Conservation (phyloP, 2,329 filamentous ascomycete genomes). For the Mycosphaerella arachidis region DNA sequence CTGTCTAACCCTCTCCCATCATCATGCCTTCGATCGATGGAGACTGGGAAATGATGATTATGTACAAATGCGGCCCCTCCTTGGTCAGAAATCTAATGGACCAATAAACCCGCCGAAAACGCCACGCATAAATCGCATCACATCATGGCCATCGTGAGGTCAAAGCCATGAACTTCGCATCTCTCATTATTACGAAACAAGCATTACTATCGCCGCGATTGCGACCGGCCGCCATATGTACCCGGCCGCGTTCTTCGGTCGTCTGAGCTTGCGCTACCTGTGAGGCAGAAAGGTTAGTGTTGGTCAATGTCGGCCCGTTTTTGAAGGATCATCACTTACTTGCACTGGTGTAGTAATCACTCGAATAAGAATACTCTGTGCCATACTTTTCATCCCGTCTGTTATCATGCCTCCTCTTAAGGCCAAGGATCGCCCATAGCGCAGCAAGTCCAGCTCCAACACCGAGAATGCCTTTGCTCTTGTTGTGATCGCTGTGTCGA, state of each 20-base stretch:
- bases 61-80: constrained; percentile 1
- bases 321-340: constrained; percentile 38
- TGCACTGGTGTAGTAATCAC: constrained; percentile 44
- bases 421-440: constrained; percentile 41
- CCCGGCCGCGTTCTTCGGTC: constrained; percentile 16
- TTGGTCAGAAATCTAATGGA: not conserved
- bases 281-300: constrained; percentile 11
- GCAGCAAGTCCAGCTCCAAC: constrained; percentile 42
- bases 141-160: not conserved
- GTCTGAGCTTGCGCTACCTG: constrained; percentile 25
- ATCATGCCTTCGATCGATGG: not conserved
- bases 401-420: constrained; percentile 42
- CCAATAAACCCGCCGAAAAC: not conserved
- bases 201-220: constrained; percentile 11
- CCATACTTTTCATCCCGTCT: constrained; percentile 40
- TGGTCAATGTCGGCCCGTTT: not conserved
- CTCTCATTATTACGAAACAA: constrained; percentile 4
- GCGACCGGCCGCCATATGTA: constrained; percentile 14
- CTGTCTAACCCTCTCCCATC: not conserved
- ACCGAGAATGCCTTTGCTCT: constrained; percentile 32
- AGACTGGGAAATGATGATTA: constrained; percentile 1
- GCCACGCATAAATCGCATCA: constrained; percentile 4
- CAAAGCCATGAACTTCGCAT: constrained; percentile 1
- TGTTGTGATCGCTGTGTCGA: constrained; percentile 31
- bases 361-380: constrained; percentile 38